Evolutionary conservation across 352 stramenopile genomes (phyloP), one percentile per base, ranked within the genome.

Genomic region (Globisporangium polare): DNA sequence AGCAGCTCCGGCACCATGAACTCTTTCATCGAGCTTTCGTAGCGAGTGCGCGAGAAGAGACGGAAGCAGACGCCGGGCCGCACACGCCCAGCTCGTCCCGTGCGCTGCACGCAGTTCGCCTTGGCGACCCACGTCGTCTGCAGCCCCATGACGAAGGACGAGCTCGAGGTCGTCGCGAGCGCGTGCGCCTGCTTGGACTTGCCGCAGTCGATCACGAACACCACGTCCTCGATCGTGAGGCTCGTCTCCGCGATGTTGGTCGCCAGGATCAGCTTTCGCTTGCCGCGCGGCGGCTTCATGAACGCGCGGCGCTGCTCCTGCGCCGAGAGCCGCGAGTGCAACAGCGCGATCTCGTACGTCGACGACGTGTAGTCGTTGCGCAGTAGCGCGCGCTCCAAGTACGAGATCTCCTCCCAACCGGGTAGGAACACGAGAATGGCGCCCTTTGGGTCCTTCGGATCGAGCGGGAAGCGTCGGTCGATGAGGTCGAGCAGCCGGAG

Each of bases 221-320:
- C 90, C 26, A 99, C 92, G 60, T 95, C 86, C 37, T 97, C 92
- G n/a, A 99, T 97, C 13, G 97, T 99, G 4, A 99, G 74, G 67
- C 88, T 98, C 13, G 95, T 98, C 74, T 99, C 97, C 5, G 95
- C 95, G 52, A 99, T 98, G 66, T 98, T 99, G 0, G 96, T 99
- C 5, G 91, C 78, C 50, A 98, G 79, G 37, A 95, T 87, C 6
- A 95, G 64, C 62, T 95, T 94, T 53, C 83, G 74, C 58, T 87
- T 86, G 26, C 80, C 80, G 5, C 63, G 63, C 6, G 78, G 72
- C 2, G 85, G 78, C 18, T 75, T 86, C 37, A 83, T 61, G 62
- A 94, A 94, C 15, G 83, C 85, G 10, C 71, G 74, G 4, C 78
- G 78, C 58, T 94, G 85, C 46, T 94, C 85, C 37, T 88, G 72